phyloP scores from a whole-genome alignment of 768 basidiomycete species.

The Lentinula lateritia region DNA sequence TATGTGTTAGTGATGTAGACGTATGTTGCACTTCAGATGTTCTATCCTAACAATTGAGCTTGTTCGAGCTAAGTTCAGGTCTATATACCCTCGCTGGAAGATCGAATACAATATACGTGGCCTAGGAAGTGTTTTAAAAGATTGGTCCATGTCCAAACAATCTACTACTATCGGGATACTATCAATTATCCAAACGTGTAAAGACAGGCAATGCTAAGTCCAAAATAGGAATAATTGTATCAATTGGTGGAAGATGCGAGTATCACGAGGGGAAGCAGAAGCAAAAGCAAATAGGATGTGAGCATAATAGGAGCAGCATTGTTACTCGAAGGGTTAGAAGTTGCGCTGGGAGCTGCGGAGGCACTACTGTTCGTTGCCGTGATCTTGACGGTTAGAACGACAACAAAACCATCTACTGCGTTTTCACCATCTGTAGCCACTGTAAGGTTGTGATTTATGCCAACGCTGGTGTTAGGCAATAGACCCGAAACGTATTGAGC shows the following conservation, averaged over 20 bases:
- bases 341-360: neutral
- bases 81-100: too few species aligned
- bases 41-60: too few species aligned
- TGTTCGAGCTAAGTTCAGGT: too few species aligned
- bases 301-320: neutral
- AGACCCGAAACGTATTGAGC: conserved; percentile 66
- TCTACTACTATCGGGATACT: too few species aligned
- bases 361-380: neutral
- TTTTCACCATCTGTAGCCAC: conserved; percentile 44
- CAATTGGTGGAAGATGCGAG: neutral
- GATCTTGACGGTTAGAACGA: conserved; percentile 38
- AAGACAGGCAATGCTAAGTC: neutral
- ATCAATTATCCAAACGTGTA: neutral
- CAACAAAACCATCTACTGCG: conserved; percentile 80
- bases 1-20: too few species aligned
- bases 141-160: too few species aligned
- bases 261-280: neutral
- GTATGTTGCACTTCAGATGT: too few species aligned
- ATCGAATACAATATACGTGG: too few species aligned
- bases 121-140: too few species aligned
- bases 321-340: neutral
- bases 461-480: conserved; percentile 61
- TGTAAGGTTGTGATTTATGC: conserved; percentile 60
- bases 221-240: neutral
- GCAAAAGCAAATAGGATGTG: neutral